These are phyloP conservation scores for Neofusicoccum ribis DNA, from an alignment of 2,329 filamentous ascomycete genomes.

Conservation along the genomic window DNA sequence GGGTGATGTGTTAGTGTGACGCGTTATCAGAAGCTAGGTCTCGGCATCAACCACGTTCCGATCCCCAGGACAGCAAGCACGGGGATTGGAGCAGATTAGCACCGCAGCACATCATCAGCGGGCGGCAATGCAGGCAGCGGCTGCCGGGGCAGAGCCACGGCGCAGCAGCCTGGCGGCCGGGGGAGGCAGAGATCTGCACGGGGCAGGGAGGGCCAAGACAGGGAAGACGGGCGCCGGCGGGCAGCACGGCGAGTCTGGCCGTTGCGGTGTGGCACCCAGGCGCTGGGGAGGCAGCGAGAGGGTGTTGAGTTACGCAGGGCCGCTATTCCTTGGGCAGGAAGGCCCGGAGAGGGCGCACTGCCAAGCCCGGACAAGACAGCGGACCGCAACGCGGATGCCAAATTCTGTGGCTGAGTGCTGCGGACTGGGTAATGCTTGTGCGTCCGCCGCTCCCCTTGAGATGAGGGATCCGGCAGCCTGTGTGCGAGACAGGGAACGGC, in stretches of 20 bases:
- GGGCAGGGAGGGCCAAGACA: not conserved
- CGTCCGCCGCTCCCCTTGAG: not conserved
- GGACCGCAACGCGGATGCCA: slow-evolving; percentile 20
- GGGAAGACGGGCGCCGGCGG: not conserved
- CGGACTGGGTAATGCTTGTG: slow-evolving; percentile 12
- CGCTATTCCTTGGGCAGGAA: slow-evolving; percentile 14
- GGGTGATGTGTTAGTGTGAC: slow-evolving; percentile 2
- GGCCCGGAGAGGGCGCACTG: slow-evolving; percentile 1
- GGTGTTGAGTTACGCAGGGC: slow-evolving; percentile 14
- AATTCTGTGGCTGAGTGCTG: slow-evolving; percentile 18
- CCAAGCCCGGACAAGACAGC: slow-evolving; percentile 19
- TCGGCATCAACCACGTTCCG: slow-evolving; percentile 7
- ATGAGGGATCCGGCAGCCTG: not conserved
- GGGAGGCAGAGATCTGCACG: slow-evolving; percentile 1
- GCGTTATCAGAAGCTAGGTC: slow-evolving; percentile 14
- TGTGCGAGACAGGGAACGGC: not conserved
- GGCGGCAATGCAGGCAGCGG: not conserved
- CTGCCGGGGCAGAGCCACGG: not conserved
- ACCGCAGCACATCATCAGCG: not conserved
- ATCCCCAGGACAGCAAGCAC: slow-evolving; percentile 1
- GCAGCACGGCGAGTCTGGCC: not conserved
- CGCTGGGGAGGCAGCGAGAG: not conserved
- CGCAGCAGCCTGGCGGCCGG: not conserved
- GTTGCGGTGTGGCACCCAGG: not conserved
- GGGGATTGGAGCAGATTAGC: not conserved